phyloP scores from a whole-genome alignment of 768 basidiomycete species.

The Gloeopeniophorella convolvens region DNA sequence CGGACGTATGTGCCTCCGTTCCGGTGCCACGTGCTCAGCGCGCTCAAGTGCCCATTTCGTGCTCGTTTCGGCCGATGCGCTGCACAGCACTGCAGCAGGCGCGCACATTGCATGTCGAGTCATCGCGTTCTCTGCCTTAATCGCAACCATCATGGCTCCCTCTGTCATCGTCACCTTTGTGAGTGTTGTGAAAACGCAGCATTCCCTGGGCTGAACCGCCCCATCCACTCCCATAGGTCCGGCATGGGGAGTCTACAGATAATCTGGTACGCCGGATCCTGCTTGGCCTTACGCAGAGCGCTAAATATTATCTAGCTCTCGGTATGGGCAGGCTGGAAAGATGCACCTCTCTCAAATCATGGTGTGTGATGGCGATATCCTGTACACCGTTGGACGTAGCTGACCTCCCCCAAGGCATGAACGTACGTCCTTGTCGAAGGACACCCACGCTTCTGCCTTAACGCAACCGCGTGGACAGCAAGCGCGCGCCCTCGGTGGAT shows the following conservation, averaged over 20 bases:
- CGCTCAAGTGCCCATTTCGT: not conserved
- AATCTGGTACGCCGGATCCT: slow-evolving; percentile 46
- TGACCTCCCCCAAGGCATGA: slow-evolving; percentile 26
- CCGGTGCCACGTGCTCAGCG: too few relatives aligned
- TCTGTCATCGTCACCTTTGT: slow-evolving; percentile 28
- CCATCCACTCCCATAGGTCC: slow-evolving; percentile 37
- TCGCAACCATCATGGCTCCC: slow-evolving; percentile 14
- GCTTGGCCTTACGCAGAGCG: not conserved
- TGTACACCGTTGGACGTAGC: not conserved
- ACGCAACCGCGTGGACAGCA: slow-evolving; percentile 21
- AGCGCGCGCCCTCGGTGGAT: slow-evolving; percentile 42
- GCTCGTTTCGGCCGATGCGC: not conserved
- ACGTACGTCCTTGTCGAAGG: slow-evolving; percentile 20
- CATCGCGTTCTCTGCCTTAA: not conserved
- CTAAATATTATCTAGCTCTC: slow-evolving; percentile 28
- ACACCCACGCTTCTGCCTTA: not conserved
- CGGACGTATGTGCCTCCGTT: too few relatives aligned
- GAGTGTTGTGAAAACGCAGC: slow-evolving; percentile 6
- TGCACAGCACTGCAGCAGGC: not conserved
- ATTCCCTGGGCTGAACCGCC: not conserved
- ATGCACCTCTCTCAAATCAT: slow-evolving; percentile 68
- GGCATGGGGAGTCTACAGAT: slow-evolving; percentile 75
- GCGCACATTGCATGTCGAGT: not conserved
- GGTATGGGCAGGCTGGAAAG: slow-evolving; percentile 72
- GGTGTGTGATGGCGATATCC: slow-evolving; percentile 36